Conservation (phyloP, 495 filamentous ascomycete genomes). For the Penicillium nucicola region DNA sequence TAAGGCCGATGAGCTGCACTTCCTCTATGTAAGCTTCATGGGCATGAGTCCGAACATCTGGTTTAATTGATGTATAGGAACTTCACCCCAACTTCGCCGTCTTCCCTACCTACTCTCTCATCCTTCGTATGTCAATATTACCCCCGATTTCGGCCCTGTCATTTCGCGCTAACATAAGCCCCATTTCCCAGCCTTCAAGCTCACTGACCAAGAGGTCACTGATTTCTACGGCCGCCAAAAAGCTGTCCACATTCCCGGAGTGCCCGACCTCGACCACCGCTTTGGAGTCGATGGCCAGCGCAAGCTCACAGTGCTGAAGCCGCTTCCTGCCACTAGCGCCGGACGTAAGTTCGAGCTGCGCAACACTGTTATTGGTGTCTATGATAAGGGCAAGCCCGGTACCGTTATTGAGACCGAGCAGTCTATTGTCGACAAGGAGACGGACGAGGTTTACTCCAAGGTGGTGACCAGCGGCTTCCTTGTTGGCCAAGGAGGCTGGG, state of each 20-base stretch:
- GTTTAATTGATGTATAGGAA: conserved; percentile 51
- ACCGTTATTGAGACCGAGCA: conserved; percentile 79
- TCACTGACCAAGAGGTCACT: conserved; percentile 70
- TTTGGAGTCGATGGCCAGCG: conserved; percentile 85
- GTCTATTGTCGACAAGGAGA: conserved; percentile 65
- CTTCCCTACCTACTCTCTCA: conserved; percentile 84
- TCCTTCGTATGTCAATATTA: conserved; percentile 58
- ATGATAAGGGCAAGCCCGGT: conserved; percentile 86
- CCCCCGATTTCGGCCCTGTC: not conserved
- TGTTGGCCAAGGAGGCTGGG: conserved; percentile 83
- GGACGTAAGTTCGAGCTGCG: conserved; percentile 74
- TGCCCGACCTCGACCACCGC: conserved; percentile 72
- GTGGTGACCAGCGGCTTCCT: conserved; percentile 70
- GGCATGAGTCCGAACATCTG: not conserved
- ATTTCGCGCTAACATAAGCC: not conserved
- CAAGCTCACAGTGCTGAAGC: conserved; percentile 71
- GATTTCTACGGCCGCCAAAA: conserved; percentile 74
- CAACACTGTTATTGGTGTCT: conserved; percentile 79
- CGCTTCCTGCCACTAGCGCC: conserved; percentile 66
- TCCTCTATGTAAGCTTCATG: conserved; percentile 68
- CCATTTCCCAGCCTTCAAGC: conserved; percentile 66
- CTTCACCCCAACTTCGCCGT: conserved; percentile 77
- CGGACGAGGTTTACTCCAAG: conserved; percentile 69
- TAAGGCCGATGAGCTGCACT: conserved; percentile 83
- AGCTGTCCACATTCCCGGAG: conserved; percentile 63